These are phyloP conservation scores for Leonotis leonurus DNA, from an alignment of 257 asterid genomes.

Conservation along the genomic window DNA sequence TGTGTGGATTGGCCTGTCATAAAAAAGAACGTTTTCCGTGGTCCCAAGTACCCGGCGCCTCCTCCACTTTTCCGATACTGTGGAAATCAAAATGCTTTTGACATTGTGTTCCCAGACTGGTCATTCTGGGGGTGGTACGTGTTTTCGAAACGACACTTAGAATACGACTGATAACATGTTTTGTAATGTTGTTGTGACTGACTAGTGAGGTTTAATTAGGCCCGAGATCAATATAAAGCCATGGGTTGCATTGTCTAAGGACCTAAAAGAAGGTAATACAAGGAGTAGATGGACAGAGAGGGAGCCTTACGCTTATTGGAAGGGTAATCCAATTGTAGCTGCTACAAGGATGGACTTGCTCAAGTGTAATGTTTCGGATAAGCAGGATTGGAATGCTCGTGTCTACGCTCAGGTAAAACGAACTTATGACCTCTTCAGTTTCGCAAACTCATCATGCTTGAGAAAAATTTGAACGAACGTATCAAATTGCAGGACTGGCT, in stretches of 20 bases:
- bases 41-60: slow-evolving; percentile 27
- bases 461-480: not conserved
- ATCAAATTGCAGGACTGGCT: slow-evolving; percentile 51
- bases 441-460: too few species aligned
- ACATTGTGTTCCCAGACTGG: slow-evolving; percentile 87
- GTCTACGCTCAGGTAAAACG: slow-evolving; percentile 55
- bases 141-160: too few species aligned
- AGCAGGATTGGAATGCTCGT: slow-evolving; percentile 85
- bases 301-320: slow-evolving; percentile 88
- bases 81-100: slow-evolving; percentile 34
- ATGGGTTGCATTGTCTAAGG: slow-evolving; percentile 52
- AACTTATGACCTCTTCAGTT: not conserved
- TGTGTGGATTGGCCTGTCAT: slow-evolving; percentile 61
- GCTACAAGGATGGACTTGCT: slow-evolving; percentile 60
- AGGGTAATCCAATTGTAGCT: slow-evolving; percentile 58
- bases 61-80: slow-evolving; percentile 77
- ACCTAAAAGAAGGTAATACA: slow-evolving; percentile 47
- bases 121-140: slow-evolving; percentile 88
- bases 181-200: not conserved
- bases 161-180: too few species aligned
- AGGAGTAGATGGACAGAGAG: slow-evolving; percentile 57
- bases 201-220: slow-evolving; percentile 29
- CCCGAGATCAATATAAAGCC: slow-evolving; percentile 80
- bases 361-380: slow-evolving; percentile 62
- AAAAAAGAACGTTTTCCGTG: slow-evolving; percentile 17